Evolutionary conservation across 164 flowering plant genomes (phyloP).

Genomic region (Kalanchoe fedtschenkoi): DNA sequence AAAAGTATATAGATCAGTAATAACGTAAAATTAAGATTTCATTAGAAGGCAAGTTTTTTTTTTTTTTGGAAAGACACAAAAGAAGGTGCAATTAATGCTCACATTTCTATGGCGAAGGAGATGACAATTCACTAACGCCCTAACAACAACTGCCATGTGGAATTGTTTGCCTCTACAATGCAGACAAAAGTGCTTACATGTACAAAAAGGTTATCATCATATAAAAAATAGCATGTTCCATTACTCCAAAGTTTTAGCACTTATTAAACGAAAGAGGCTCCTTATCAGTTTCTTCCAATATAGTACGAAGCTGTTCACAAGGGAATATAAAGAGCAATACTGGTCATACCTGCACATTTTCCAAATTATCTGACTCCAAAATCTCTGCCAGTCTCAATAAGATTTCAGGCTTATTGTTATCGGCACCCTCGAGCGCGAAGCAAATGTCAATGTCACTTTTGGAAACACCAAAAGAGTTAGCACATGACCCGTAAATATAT

Average conservation of each 20-base stretch:
- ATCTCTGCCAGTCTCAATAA: slow-evolving; percentile 77
- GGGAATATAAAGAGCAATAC: neutral
- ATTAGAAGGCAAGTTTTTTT: no score
- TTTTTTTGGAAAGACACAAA: no score
- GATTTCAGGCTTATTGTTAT: slow-evolving; percentile 51
- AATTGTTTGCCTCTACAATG: no score
- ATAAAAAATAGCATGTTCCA: neutral
- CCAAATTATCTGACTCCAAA: slow-evolving; percentile 63
- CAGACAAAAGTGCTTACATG: no score
- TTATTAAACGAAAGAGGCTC: neutral
- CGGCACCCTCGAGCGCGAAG: slow-evolving; percentile 49
- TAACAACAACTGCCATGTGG: no score
- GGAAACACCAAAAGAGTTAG: slow-evolving; percentile 83
- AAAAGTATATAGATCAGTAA: no score
- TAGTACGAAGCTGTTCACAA: neutral
- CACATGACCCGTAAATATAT: slow-evolving; percentile 87
- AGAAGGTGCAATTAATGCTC: no score
- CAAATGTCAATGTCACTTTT: slow-evolving; percentile 95
- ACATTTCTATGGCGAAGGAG: no score
- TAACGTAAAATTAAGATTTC: no score
- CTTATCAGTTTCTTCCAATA: neutral
- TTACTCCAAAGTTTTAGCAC: neutral
- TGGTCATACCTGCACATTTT: slow-evolving; percentile 74
- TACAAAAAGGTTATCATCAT: neutral
- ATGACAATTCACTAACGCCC: no score